Conservation (phyloP, 2,329 filamentous ascomycete species). For the Hypoxylon sp. region DNA sequence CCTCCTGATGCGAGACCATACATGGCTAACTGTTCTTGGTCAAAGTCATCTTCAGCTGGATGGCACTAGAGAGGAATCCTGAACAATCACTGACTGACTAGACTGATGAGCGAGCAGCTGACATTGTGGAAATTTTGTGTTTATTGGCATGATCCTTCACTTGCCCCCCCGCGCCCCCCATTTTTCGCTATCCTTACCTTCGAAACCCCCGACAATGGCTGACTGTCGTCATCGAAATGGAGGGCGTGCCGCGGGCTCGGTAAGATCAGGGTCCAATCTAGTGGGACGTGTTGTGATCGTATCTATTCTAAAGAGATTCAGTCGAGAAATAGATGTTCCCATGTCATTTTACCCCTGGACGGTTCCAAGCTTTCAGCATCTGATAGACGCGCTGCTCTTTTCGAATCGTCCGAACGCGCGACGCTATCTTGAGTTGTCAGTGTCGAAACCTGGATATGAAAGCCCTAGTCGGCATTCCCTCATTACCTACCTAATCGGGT, state of each 20-base stretch:
- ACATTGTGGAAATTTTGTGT: conserved; percentile 16
- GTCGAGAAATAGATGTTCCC: conserved; percentile 7
- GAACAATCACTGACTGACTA: conserved; percentile 21
- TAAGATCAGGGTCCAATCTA: conserved; percentile 42
- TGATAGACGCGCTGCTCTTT: conserved; percentile 2
- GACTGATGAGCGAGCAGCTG: conserved; percentile 22
- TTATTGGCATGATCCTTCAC: conserved; percentile 16
- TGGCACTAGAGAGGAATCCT: conserved; percentile 29
- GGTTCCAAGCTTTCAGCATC: conserved; percentile 13
- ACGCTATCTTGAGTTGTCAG: neutral
- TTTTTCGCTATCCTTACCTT: conserved; percentile 24
- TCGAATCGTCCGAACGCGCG: neutral
- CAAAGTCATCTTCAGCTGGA: conserved; percentile 35
- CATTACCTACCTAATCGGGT: conserved; percentile 18
- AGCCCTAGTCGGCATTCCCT: conserved; percentile 9
- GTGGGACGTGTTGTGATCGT: conserved; percentile 26
- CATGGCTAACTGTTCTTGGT: conserved; percentile 29
- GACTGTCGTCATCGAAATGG: conserved; percentile 34
- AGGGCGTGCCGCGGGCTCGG: conserved; percentile 40
- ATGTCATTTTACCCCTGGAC: neutral
- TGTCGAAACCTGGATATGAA: conserved; percentile 2
- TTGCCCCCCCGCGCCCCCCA: conserved; percentile 36
- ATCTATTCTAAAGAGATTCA: neutral
- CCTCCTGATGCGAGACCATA: conserved; percentile 12
- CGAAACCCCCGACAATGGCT: conserved; percentile 19